Base-by-base conservation (phyloP, 2,329 filamentous ascomycete genomes). In the Sphaerulina vaccinii region DNA sequence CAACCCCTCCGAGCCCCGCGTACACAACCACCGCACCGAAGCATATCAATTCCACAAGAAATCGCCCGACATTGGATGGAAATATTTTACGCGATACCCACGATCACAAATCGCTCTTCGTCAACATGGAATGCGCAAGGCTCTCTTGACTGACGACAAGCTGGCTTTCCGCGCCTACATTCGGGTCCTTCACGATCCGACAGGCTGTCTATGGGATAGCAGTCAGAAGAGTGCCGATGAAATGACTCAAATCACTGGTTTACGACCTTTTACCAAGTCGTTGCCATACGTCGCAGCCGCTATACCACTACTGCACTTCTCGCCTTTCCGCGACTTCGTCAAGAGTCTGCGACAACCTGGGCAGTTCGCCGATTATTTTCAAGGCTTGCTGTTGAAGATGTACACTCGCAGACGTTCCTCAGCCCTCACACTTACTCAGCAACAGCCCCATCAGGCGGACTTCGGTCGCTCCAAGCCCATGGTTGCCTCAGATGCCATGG, bases 1-100 rank as follows among this genome's bases (percentile, higher is more conserved):
- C 71, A 85, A 85, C 55, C 82, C 82, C 0, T 71, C 74, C 21
- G 82, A 85, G 59, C 82, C 82, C 39, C 76, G 81, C 5, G 80
- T 80, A 3, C 75, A 80, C 51, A 78, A 77, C 64, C 76, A 75
- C 61, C 74, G 79, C 49, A 78, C 75, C 10, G 81, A 79, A 36
- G 73, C 76, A 40, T 81, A 84, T 64, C 79, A 82, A 49, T 85
- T 83, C 67, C 79, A 78, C 59, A 73, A 75, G 24, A 72, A 77
- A 45, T 80, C 79, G 36, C 68, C 81, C 10, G 82, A 85, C 59
- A 84, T 81, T 76, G 82, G 82, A 2, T 85, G 81, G 81, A 81
- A 79, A 27, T 77, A 81, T 52, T 85, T 83, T 63, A 60, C 61
- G 3, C 76, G 79, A 59, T 77, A 77, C 5, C 79, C 79, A 3